phyloP scores from a whole-genome alignment of 1,139 yeast species.

The Taphrina flavorubra region DNA sequence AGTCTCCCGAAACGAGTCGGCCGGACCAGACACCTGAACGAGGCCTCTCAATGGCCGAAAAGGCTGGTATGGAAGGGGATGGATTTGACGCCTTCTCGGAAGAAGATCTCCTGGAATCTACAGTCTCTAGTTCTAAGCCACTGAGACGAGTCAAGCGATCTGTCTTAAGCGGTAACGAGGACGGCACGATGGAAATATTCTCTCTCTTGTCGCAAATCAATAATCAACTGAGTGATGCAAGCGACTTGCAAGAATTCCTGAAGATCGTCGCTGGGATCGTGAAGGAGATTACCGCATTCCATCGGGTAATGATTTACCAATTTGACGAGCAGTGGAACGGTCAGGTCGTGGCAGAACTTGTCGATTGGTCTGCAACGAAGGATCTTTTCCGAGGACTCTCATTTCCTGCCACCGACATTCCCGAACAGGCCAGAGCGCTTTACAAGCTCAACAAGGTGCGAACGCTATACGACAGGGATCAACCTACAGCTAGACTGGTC shows the following conservation, averaged over 20 bases:
- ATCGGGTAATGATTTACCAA: constrained; percentile 39
- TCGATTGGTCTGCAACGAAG: constrained; percentile 38
- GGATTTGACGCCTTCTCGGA: constrained; percentile 37
- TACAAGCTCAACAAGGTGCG: constrained; percentile 40
- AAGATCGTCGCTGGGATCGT: constrained; percentile 37
- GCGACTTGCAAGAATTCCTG: constrained; percentile 24
- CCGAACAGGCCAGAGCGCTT: constrained; percentile 36
- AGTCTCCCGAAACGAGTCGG: constrained; percentile 3
- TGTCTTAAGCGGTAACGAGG: constrained; percentile 15
- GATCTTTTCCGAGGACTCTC: constrained; percentile 39
- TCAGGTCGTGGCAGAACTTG: constrained; percentile 40
- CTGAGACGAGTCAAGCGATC: constrained; percentile 30
- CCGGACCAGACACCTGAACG: constrained; percentile 5
- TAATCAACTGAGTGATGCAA: constrained; percentile 34
- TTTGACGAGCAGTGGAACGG: constrained; percentile 42
- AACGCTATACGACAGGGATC: constrained; percentile 31
- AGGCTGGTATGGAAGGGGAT: constrained; percentile 37
- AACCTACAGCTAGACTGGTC: constrained; percentile 37
- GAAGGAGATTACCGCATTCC: constrained; percentile 38
- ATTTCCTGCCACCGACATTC: constrained; percentile 41
- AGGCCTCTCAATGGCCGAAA: constrained; percentile 16
- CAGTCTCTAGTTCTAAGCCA: constrained; percentile 29
- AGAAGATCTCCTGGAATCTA: constrained; percentile 35
- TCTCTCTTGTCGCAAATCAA: constrained; percentile 32
- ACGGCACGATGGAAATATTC: constrained; percentile 39